Conservation (phyloP, 139 green algal species). For the Asterochloris erici region DNA sequence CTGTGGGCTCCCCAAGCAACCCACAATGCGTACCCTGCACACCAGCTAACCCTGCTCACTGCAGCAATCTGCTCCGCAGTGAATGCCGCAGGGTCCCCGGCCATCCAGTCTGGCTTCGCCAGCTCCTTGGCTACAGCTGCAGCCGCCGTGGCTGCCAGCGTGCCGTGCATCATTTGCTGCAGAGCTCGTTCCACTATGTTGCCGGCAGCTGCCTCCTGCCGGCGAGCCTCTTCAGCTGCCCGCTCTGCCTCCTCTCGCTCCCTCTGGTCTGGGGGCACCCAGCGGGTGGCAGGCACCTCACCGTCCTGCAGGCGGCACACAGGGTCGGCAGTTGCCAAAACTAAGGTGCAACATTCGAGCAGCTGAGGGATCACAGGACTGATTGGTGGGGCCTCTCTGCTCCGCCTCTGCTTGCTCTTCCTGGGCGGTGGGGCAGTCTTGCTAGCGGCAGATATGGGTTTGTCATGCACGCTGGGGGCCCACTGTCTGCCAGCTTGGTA, state of each 20-base stretch:
- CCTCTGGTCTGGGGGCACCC: neutral
- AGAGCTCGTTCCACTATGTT: conserved; percentile 7
- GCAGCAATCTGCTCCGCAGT: neutral
- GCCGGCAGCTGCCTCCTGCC: neutral
- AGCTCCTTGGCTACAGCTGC: neutral
- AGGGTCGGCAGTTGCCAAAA: too few species aligned
- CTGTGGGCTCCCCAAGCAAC: too few species aligned
- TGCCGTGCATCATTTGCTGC: conserved; percentile 21
- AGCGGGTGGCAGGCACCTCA: neutral
- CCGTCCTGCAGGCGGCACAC: neutral
- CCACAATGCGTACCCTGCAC: neutral
- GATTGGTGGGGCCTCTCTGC: too few species aligned
- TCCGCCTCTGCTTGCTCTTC: too few species aligned
- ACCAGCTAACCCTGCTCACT: neutral
- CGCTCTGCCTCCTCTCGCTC: neutral
- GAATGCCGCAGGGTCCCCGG: conserved; percentile 1
- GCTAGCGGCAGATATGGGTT: too few species aligned
- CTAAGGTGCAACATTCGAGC: too few species aligned
- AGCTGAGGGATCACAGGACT: too few species aligned
- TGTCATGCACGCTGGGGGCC: too few species aligned
- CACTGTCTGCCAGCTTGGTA: too few species aligned
- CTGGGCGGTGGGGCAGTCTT: too few species aligned
- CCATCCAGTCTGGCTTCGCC: conserved; percentile 10
- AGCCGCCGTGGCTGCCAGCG: neutral
- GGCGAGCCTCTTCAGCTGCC: conserved; percentile 14